These are phyloP conservation scores for Magnaporthiopsis rhizophila DNA, from an alignment of 2,329 filamentous ascomycete species.

Conservation along the genomic window DNA sequence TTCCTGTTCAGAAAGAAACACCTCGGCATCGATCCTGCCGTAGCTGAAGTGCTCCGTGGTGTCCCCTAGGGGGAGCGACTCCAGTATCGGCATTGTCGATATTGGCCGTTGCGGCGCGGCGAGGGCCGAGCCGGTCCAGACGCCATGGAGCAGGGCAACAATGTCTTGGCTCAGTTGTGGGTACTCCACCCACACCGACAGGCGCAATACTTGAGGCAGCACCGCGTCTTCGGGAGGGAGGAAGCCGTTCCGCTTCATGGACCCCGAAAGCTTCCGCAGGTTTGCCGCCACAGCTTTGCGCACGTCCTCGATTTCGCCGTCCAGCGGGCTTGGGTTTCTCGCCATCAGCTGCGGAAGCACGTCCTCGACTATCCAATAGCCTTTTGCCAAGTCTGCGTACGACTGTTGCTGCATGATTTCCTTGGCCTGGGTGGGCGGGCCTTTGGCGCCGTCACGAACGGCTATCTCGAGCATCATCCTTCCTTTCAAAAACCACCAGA, in stretches of 20 bases:
- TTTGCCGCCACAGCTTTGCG: conserved; percentile 52
- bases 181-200: conserved; percentile 74
- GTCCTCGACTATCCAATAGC: conserved; percentile 67
- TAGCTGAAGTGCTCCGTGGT: conserved; percentile 68
- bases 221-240: conserved; percentile 61
- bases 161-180: conserved; percentile 66
- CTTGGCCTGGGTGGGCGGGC: conserved; percentile 38
- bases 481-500: conserved; percentile 89
- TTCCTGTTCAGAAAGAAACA: conserved; percentile 66
- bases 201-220: conserved; percentile 71
- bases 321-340: conserved; percentile 22
- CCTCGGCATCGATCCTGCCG: conserved; percentile 67
- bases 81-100: conserved; percentile 46
- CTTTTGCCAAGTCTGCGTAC: conserved; percentile 78
- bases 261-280: conserved; percentile 66
- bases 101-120: conserved; percentile 37
- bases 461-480: conserved; percentile 65
- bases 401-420: conserved; percentile 61
- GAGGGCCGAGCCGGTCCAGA: conserved; percentile 39
- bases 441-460: conserved; percentile 54
- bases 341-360: conserved; percentile 38
- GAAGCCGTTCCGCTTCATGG: conserved; percentile 77
- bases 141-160: conserved; percentile 59
- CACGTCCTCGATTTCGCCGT: conserved; percentile 42
- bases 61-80: conserved; percentile 71